Percentiles rank a stretch among this genome's conserved stretches.
Evolutionary conservation across 176 grass and related monocot species (phyloP).

Genomic region (Ensete glaucum): DNA sequence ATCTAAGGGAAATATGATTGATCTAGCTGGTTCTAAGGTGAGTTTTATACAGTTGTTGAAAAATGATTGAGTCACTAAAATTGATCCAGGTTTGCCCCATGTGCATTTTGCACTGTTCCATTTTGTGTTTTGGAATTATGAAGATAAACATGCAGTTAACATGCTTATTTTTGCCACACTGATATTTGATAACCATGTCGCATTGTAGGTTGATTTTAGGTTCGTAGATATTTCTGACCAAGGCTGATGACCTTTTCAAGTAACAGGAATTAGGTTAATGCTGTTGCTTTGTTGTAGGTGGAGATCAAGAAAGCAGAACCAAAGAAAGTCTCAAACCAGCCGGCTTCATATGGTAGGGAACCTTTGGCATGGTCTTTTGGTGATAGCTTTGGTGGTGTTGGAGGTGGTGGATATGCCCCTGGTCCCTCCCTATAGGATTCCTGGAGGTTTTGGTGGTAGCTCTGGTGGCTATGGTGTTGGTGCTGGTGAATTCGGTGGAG

Average conservation of each 20-base stretch:
- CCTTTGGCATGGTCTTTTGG: slow-evolving; percentile 50
- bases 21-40: slow-evolving; percentile 69
- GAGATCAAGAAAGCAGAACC: slow-evolving; percentile 98
- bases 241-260: slow-evolving; percentile 11
- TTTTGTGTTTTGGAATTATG: too few species aligned
- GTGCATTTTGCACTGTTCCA: too few species aligned
- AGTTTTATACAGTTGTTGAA: slow-evolving; percentile 25
- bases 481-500: slow-evolving; percentile 33
- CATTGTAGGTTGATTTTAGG: too few species aligned
- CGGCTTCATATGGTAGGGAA: slow-evolving; percentile 42
- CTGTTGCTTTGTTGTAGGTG: slow-evolving; percentile 75
- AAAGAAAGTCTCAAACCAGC: slow-evolving; percentile 75
- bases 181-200: too few species aligned
- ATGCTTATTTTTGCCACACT: neutral
- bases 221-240: too few species aligned
- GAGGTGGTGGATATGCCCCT: slow-evolving; percentile 38
- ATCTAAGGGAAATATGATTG: slow-evolving; percentile 74
- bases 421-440: slow-evolving; percentile 15
- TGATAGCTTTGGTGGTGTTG: slow-evolving; percentile 37
- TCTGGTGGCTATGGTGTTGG: slow-evolving; percentile 30
- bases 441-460: slow-evolving; percentile 24
- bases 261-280: slow-evolving; percentile 44
- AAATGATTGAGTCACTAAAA: too few species aligned
- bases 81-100: neutral
- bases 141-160: neutral